Conservation (phyloP, 768 basidiomycete species). For the Boletus rubescentipes region DNA sequence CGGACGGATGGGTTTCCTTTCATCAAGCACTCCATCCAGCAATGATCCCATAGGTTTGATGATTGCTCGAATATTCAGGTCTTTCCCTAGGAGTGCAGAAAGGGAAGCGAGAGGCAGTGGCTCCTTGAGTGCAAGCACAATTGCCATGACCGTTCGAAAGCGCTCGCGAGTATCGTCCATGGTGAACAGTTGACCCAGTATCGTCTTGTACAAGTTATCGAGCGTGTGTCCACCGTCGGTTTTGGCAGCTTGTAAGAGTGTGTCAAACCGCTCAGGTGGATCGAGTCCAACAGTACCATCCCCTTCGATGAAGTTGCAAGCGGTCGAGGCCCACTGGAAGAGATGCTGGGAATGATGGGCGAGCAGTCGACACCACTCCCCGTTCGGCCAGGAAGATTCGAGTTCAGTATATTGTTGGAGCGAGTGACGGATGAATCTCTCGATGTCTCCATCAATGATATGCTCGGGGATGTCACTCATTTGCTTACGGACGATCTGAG, state of each 20-base stretch:
- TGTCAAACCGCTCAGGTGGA: background rate
- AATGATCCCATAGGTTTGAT: background rate
- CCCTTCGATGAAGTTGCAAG: conserved; percentile 12
- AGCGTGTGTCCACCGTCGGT: background rate
- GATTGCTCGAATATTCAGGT: background rate
- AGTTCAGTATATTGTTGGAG: background rate
- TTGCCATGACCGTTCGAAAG: conserved; percentile 1
- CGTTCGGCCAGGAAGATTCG: background rate
- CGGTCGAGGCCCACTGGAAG: conserved; percentile 26
- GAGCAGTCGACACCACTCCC: conserved; percentile 12
- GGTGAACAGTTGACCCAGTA: background rate
- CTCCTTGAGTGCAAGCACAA: background rate
- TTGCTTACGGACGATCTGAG: conserved; percentile 6
- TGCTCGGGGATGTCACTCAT: conserved; percentile 5
- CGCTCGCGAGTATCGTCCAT: background rate
- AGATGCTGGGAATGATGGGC: conserved; percentile 17
- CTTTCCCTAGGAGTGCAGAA: background rate
- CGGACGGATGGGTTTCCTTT: background rate
- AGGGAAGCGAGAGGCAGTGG: background rate
- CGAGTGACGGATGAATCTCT: background rate
- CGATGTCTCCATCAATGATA: background rate
- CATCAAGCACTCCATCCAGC: background rate
- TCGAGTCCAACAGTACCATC: background rate
- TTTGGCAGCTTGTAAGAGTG: background rate
- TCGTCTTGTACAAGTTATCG: background rate